Evolutionary conservation across 2,329 filamentous ascomycete species (phyloP), one percentile per base, ranked within the genome.

Genomic region (Neocucurbitaria cava): DNA sequence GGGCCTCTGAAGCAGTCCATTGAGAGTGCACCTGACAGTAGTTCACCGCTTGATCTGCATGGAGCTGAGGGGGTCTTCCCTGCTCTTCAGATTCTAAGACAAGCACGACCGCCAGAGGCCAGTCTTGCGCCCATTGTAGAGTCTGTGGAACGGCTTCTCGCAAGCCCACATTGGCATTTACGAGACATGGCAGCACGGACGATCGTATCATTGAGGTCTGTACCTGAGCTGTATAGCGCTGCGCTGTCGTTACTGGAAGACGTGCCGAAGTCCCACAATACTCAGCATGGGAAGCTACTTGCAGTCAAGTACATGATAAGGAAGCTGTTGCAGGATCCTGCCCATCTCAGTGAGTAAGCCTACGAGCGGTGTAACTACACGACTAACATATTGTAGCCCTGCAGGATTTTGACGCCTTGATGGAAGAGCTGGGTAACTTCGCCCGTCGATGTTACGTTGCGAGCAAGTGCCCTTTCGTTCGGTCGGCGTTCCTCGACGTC

Each of bases 151-250:
- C 80, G 79, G 38, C 87, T 93, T 49, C 80, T 92, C 3, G 83
- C 80, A 10, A 92, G 88, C 58, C 83, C 83, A 0, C 84, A 91
- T 17, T 95, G 91, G 91, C 89, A 92, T 69, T 85, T 95, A 6
- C 82, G 91, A 45, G 90, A 94, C 65, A 91, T 93, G 71, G 89
- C 91, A 0, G 90, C 91, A 0, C 83, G 89, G 15, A 91, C 90
- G 0, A 79, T 91, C 11, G 76, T 77, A 2, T 69, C 73, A 5
- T 58, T 81, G 21, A 61, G 69, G 6, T 38, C 58, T 21, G 55
- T 58, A 6, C 56, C 59, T 18, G 68, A 76, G 36, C 49, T 66
- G 41, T 56, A 65, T 20, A 55, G 62, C 45, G 58, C 59, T 20
- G 63, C 65, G 13, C 56, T 66, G 4, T 45, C 41, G 15, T 56